Base-by-base conservation (phyloP, 2,329 filamentous ascomycete species). In the Paecilomyces niveus region DNA sequence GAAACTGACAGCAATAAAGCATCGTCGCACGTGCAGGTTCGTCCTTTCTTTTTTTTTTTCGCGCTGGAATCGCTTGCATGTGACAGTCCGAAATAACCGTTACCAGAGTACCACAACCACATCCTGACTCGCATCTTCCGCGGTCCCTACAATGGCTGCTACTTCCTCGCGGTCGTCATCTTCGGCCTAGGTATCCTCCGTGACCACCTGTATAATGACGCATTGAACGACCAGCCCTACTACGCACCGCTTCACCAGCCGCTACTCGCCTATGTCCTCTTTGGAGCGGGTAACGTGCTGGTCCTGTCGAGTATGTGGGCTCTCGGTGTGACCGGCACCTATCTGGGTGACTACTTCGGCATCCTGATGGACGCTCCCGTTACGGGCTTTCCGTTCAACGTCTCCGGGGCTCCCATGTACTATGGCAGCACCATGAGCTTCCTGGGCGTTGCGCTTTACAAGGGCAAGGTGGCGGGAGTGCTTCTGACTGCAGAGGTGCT, bases 341-440 rank as follows among this genome's bases (percentile, higher is more conserved):
- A 97, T 73, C 81, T 99, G 35, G 94, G 94, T 67, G 94, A 99
- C 80, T 99, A 99, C 81, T 99, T 97, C 72, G 94, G 94, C 66
- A 97, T 97, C 73, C 82, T 99, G 64, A 96, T 97, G 92, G 93
- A 97, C 72, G 80, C 88, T 65, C 93, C 93, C 68, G 92, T 99
- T 56, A 96, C 92, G 11, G 89, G 90, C 13, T 99, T 99, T 73
- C 94, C 94, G 2, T 99, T 99, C 83, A 97, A 89, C 75, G 83
- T 97, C 61, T 92, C 88, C 57, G 85, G 86, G 64, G 89, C 91
- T 56, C 94, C 94, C 62, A 99, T 99, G 94, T 99, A 99, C 81
- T 89, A 92, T 79, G 94, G 94, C 59, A 91, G 88, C 62, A 94
- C 93, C 24, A 82, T 96, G 83, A 93, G 89, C 77, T 99, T 99